These are phyloP conservation scores for Cunninghamia lanceolata DNA, from an alignment of 75 land plant genomes.

Conservation along the genomic window DNA sequence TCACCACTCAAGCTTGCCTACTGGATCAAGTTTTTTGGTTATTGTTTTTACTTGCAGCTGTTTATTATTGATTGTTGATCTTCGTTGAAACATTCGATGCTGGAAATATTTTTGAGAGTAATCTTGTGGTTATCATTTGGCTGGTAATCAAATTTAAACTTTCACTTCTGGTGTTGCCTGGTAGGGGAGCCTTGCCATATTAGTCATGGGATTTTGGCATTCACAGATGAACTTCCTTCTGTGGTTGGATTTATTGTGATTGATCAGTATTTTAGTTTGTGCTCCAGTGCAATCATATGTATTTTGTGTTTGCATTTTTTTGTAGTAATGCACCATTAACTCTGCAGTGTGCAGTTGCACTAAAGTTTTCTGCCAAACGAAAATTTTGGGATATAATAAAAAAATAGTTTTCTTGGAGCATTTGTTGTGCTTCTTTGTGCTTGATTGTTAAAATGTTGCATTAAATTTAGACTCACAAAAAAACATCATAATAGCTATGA, in stretches of 20 bases:
- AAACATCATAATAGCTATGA: too few species aligned
- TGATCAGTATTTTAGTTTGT: not conserved
- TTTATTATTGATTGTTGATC: not conserved
- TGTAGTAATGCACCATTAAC: too few species aligned
- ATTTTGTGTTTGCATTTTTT: not conserved
- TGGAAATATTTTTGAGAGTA: not conserved
- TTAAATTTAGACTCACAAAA: not conserved
- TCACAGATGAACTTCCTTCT: not conserved
- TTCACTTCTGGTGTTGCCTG: not conserved
- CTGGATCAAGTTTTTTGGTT: not conserved
- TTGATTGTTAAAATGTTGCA: not conserved
- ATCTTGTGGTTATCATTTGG: not conserved
- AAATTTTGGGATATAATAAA: not conserved
- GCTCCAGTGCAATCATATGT: not conserved
- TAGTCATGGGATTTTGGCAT: not conserved
- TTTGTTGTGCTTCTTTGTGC: not conserved
- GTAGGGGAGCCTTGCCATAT: not conserved
- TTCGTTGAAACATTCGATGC: not conserved
- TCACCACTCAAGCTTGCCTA: too few species aligned
- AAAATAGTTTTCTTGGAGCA: not conserved
- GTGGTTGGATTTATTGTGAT: not conserved
- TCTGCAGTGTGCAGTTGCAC: too few species aligned
- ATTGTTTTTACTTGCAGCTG: not conserved
- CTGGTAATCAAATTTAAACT: not conserved
- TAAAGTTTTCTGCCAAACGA: too few species aligned